Evolutionary conservation across 2,329 filamentous ascomycete species (phyloP), one percentile per base, ranked within the genome.

Genomic region (Exophiala spinifera): DNA sequence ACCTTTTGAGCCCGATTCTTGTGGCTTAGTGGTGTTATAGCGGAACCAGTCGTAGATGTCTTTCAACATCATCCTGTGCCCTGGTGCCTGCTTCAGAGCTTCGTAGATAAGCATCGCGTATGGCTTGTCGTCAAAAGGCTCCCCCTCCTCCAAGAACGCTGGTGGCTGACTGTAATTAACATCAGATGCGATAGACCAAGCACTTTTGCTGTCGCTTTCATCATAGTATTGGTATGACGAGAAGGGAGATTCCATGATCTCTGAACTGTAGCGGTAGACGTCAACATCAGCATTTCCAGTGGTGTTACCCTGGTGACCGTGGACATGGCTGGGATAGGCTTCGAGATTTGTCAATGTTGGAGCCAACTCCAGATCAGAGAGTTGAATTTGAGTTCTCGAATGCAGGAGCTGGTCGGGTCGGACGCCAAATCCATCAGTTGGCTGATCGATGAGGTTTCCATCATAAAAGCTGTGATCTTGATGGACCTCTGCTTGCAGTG

Each of bases 31-130:
- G 2, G 91, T 96, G 66, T 96, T 86, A 23, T 85, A 79, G 39
- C 82, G 77, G 65, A 97, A 95, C 91, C 92, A 97, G 53, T 86
- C 79, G 71, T 97, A 97, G 53, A 97, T 88, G 50, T 95, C 86
- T 63, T 91, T 85, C 11, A 97, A 77, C 1, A 87, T 83, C 83
- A 96, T 87, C 19, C 82, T 84, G 58, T 87, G 79, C 4, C 77
- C 75, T 0, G 84, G 81, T 0, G 79, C 80, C 61, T 83, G 83
- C 74, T 85, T 81, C 17, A 97, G 80, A 1, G 90, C 90, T 48
- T 79, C 76, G 66, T 86, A 88, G 57, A 97, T 89, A 14, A 96
- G 79, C 64, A 87, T 80, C 0, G 92, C 91, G 66, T 97, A 97
- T 1, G 90, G 87, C 55, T 82, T 80, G 19, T 83, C 80, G 4